Conservation (phyloP, 2,329 filamentous ascomycete genomes). For the Colletotrichum aenigma region DNA sequence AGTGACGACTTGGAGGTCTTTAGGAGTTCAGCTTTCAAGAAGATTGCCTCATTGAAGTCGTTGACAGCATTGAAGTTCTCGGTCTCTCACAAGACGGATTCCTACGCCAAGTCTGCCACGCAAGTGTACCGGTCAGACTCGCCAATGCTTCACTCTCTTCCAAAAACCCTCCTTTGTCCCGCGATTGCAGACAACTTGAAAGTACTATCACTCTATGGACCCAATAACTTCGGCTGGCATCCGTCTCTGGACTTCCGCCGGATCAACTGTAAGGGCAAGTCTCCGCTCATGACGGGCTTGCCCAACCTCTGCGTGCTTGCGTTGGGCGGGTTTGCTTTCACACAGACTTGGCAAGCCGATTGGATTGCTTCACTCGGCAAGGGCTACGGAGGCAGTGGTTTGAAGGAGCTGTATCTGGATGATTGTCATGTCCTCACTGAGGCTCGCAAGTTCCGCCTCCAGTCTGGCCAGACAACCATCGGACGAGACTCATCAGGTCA, state of each 20-base stretch:
- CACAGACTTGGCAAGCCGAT: neutral
- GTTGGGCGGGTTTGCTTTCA: neutral
- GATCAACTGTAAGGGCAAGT: neutral
- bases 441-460: accelerated
- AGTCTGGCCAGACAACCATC: neutral
- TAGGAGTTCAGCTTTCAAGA: neutral
- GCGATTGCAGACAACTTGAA: neutral
- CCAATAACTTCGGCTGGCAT: accelerated
- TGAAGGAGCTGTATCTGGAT: neutral
- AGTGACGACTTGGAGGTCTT: neutral
- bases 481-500: neutral
- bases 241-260: accelerated
- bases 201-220: neutral
- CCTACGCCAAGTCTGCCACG: accelerated
- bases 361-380: neutral
- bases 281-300: accelerated
- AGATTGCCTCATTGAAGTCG: accelerated
- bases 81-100: accelerated
- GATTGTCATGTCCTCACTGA: accelerated
- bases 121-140: accelerated
- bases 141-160: accelerated
- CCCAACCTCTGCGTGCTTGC: accelerated
- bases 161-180: neutral
- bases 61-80: accelerated
- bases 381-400: accelerated